A percentile compares a stretch with the other conserved stretches of the same genome.
Evolutionary conservation across 768 basidiomycete genomes (phyloP).

Genomic region (Gloeopeniophorella convolvens): DNA sequence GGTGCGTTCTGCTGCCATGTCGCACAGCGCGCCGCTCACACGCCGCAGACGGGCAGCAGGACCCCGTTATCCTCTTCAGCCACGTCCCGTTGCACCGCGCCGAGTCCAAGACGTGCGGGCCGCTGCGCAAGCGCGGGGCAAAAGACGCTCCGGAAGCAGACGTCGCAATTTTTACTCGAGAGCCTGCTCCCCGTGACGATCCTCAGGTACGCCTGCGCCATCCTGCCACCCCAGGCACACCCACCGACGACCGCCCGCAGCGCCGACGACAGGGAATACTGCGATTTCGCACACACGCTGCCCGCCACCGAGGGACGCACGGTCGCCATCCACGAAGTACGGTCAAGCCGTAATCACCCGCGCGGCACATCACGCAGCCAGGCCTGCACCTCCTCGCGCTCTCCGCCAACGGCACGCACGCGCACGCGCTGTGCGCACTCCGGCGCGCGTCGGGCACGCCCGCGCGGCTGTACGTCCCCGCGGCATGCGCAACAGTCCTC

Average conservation of each 20-base stretch:
- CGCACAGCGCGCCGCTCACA: slow-evolving; percentile 1
- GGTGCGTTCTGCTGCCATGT: slow-evolving; percentile 21
- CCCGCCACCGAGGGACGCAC: slow-evolving; percentile 22
- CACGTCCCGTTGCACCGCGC: slow-evolving; percentile 83
- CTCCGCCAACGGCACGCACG: slow-evolving; percentile 45
- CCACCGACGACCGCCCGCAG: slow-evolving; percentile 32
- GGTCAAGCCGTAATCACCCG: slow-evolving; percentile 80
- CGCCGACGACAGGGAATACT: slow-evolving; percentile 91
- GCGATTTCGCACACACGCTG: slow-evolving; percentile 58
- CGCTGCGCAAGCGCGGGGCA: slow-evolving; percentile 67
- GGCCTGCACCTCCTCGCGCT: slow-evolving; percentile 84
- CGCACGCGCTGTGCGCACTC: slow-evolving; percentile 69
- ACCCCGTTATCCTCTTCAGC: slow-evolving; percentile 63
- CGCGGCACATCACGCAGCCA: slow-evolving; percentile 61
- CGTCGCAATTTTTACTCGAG: slow-evolving; percentile 65
- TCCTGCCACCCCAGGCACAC: background rate
- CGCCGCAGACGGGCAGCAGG: slow-evolving; percentile 24
- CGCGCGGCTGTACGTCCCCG: slow-evolving; percentile 57
- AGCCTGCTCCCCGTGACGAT: slow-evolving; percentile 58
- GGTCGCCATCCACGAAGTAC: slow-evolving; percentile 59
- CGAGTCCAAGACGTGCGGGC: slow-evolving; percentile 71
- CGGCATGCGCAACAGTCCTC: slow-evolving; percentile 46
- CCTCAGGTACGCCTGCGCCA: slow-evolving; percentile 49
- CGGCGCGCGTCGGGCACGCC: slow-evolving; percentile 65
- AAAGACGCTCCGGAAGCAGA: slow-evolving; percentile 74